A percentile compares a stretch with the other conserved stretches of the same genome.
Conservation (phyloP, 257 asterid species). For the Paulownia fortunei region DNA sequence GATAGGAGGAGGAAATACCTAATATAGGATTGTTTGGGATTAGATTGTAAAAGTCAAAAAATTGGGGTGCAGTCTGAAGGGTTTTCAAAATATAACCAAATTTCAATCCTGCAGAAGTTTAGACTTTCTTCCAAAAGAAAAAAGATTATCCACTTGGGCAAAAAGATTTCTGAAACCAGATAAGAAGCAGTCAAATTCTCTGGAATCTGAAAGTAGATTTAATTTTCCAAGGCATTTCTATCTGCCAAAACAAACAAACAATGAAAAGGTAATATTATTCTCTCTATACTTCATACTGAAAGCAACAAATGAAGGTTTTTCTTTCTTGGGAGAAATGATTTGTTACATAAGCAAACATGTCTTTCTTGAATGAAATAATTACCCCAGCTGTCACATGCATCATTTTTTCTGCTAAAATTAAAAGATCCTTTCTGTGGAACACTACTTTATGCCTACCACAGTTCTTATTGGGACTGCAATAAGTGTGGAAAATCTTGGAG, state of each 20-base stretch:
- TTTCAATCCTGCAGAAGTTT: not conserved
- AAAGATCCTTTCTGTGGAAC: slow-evolving; percentile 27
- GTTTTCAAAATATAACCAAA: not conserved
- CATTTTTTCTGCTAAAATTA: slow-evolving; percentile 22
- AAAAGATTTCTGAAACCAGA: not conserved
- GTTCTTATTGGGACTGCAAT: slow-evolving; percentile 27
- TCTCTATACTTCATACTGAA: slow-evolving; percentile 31
- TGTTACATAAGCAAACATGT: slow-evolving; percentile 27
- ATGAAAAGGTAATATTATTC: slow-evolving; percentile 34
- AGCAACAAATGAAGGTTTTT: slow-evolving; percentile 45
- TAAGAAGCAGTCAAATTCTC: slow-evolving; percentile 1
- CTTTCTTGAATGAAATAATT: slow-evolving; percentile 44
- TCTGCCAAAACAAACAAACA: slow-evolving; percentile 30
- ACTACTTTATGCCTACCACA: not conserved
- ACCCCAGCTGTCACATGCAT: slow-evolving; percentile 44
- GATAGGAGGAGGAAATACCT: not conserved
- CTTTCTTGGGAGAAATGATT: slow-evolving; percentile 50
- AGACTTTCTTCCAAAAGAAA: not conserved
- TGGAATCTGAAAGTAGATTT: slow-evolving; percentile 37
- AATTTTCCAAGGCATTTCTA: slow-evolving; percentile 35
- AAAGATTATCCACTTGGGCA: slow-evolving; percentile 17
- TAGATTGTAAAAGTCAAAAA: not conserved
- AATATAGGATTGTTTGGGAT: not conserved
- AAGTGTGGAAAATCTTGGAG: slow-evolving; percentile 14
- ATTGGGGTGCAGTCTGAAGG: not conserved